phyloP scores from a whole-genome alignment of 83 land plant genomes.

The Larix sibirica region DNA sequence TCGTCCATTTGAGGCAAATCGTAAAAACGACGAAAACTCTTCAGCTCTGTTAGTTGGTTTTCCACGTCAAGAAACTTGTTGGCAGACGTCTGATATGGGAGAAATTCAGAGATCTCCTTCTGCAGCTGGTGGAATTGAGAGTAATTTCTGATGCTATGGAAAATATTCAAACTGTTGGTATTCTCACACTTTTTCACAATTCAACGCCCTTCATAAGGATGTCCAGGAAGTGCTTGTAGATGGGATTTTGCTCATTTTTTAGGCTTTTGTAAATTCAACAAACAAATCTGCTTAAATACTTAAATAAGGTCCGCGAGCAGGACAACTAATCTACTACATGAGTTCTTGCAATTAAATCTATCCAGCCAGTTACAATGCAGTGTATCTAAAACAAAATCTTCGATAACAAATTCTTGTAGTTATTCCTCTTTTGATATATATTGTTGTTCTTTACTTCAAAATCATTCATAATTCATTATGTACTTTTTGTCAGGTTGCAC shows the following conservation, averaged over 20 bases:
- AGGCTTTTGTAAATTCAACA: background rate
- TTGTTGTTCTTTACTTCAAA: too few species aligned
- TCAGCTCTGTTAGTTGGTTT: background rate
- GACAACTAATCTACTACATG: background rate
- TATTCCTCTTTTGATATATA: too few species aligned
- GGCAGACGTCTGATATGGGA: background rate
- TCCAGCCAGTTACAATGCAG: background rate
- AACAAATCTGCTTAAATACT: background rate
- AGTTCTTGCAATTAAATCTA: background rate
- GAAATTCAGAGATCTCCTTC: background rate
- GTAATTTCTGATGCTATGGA: background rate
- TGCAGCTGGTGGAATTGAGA: background rate
- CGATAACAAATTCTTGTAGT: too few species aligned
- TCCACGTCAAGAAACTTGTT: background rate
- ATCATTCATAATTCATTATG: too few species aligned
- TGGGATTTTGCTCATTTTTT: background rate
- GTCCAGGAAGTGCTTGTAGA: background rate
- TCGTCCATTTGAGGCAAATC: background rate
- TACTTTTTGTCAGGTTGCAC: too few species aligned
- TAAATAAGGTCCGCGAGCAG: background rate
- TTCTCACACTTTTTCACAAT: constrained; percentile 4
- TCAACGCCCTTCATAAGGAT: background rate
- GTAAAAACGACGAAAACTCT: background rate
- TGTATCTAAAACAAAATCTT: too few species aligned
- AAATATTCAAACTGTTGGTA: background rate